These are phyloP conservation scores for Apiospora saccharicola DNA, from an alignment of 2,329 filamentous ascomycete species.

Conservation along the genomic window DNA sequence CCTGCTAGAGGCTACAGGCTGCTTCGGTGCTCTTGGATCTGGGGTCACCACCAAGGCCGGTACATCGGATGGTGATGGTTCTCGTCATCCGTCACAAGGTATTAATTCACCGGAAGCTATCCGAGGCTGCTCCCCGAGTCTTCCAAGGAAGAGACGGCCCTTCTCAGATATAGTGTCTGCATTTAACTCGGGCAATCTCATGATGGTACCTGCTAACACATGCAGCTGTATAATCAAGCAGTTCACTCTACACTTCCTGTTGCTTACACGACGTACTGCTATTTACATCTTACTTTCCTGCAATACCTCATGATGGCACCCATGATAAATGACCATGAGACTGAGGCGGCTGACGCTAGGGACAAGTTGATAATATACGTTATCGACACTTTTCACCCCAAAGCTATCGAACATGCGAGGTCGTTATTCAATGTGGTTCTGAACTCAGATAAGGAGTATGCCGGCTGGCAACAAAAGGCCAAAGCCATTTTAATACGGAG, in stretches of 20 bases:
- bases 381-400: conserved; percentile 48
- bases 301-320: background rate
- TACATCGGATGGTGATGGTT: background rate
- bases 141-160: background rate
- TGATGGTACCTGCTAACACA: background rate
- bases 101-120: background rate
- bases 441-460: conserved; percentile 42
- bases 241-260: background rate
- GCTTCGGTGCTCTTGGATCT: background rate
- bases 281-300: background rate
- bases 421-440: conserved; percentile 49
- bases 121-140: background rate
- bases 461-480: conserved; percentile 50
- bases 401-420: conserved; percentile 45
- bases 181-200: background rate
- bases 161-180: background rate
- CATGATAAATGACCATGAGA: background rate
- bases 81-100: background rate
- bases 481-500: conserved; percentile 48
- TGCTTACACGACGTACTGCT: background rate
- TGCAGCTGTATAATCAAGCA: background rate
- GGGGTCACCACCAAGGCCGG: background rate
- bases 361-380: conserved; percentile 50
- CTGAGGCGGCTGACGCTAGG: background rate
- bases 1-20: background rate